phyloP scores from a whole-genome alignment of 352 stramenopile genomes.

The Phytophthora rubi region DNA sequence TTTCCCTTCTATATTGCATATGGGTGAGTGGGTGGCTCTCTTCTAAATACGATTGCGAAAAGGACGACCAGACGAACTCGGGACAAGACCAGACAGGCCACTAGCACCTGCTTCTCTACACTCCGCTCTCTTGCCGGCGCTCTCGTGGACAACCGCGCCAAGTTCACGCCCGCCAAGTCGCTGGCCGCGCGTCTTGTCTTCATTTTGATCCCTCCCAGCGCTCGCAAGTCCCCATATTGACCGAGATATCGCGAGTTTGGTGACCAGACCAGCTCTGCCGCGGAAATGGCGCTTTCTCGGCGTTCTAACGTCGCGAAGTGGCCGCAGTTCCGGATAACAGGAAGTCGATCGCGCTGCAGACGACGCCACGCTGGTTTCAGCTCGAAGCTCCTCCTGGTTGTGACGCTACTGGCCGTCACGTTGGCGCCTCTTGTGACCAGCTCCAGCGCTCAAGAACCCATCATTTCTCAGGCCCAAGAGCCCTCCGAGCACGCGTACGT shows the following conservation, averaged over 20 bases:
- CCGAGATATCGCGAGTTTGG: constrained; percentile 21
- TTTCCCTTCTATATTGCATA: neutral
- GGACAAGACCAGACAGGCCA: constrained; percentile 23
- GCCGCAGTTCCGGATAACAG: constrained; percentile 9
- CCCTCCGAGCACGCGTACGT: constrained; percentile 5
- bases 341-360: neutral
- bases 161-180: neutral
- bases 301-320: constrained; percentile 6
- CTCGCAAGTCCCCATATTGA: constrained; percentile 9
- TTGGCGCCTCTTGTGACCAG: neutral
- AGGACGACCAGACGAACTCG: constrained; percentile 26
- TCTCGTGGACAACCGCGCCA: constrained; percentile 20
- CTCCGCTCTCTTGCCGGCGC: constrained; percentile 12
- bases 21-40: neutral
- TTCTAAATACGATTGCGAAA: constrained; percentile 25
- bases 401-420: constrained; percentile 16
- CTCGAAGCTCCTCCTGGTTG: constrained; percentile 10
- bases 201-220: constrained; percentile 1
- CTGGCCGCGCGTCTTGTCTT: constrained; percentile 4
- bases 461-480: constrained; percentile 17
- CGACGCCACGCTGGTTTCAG: constrained; percentile 7
- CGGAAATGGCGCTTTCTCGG: constrained; percentile 22
- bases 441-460: constrained; percentile 12
- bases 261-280: neutral
- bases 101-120: constrained; percentile 14